Evolutionary conservation across 352 stramenopile genomes (phyloP).

Genomic region (Phytophthora crassamura): DNA sequence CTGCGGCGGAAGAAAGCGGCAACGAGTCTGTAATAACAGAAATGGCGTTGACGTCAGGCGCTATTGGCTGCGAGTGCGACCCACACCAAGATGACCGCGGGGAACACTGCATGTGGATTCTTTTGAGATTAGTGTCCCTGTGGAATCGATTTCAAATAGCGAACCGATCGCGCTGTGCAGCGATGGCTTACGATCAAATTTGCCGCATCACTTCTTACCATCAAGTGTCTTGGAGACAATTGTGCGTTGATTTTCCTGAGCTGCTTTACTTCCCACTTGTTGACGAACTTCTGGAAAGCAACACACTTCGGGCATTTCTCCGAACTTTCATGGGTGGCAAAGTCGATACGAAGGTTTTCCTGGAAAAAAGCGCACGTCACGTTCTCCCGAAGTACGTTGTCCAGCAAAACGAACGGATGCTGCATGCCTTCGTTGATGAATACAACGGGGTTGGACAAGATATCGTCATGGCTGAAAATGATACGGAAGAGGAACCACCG

Average conservation of each 20-base stretch:
- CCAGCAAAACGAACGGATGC: constrained; percentile 60
- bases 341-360: constrained; percentile 51
- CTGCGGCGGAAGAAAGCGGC: constrained; percentile 39
- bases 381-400: constrained; percentile 72
- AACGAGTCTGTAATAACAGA: constrained; percentile 29
- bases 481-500: constrained; percentile 16
- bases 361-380: constrained; percentile 54
- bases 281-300: constrained; percentile 57
- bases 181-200: constrained; percentile 55
- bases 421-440: constrained; percentile 48
- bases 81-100: constrained; percentile 35
- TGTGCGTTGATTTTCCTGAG: constrained; percentile 66
- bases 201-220: constrained; percentile 52
- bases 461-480: constrained; percentile 27
- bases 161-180: constrained; percentile 33
- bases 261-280: constrained; percentile 61
- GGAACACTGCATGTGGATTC: constrained; percentile 56
- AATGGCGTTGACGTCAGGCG: constrained; percentile 41
- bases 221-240: constrained; percentile 55
- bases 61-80: constrained; percentile 52
- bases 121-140: constrained; percentile 56
- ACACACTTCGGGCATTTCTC: constrained; percentile 56
- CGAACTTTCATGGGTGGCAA: constrained; percentile 58
- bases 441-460: constrained; percentile 42
- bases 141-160: constrained; percentile 56